Percentiles rank a stretch among this genome's conserved stretches.
These are phyloP conservation scores for Phytophthora kernoviae DNA, from an alignment of 352 stramenopile genomes.

Conservation along the genomic window DNA sequence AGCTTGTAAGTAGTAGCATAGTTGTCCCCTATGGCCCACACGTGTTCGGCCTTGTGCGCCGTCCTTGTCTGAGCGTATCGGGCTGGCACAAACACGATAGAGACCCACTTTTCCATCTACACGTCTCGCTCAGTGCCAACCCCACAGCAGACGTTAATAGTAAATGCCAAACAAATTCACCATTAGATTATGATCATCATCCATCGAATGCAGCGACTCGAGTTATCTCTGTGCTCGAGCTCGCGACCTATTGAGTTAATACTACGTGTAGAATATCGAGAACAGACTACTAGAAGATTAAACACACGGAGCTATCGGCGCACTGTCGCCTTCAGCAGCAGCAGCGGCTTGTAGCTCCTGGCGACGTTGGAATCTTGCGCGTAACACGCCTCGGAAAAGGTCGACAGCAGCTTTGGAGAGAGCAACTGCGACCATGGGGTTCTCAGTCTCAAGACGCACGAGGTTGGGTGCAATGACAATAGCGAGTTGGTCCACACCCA, in stretches of 20 bases:
- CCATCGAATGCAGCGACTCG: slow-evolving; percentile 17
- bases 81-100: slow-evolving; percentile 1
- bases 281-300: slow-evolving; percentile 16
- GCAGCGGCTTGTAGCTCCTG: slow-evolving; percentile 24
- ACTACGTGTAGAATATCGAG: slow-evolving; percentile 24
- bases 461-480: slow-evolving; percentile 92
- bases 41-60: slow-evolving; percentile 6
- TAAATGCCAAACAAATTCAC: slow-evolving; percentile 23
- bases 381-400: slow-evolving; percentile 64
- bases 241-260: slow-evolving; percentile 16
- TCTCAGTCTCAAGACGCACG: slow-evolving; percentile 83
- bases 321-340: slow-evolving; percentile 5
- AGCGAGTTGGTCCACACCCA: slow-evolving; percentile 90
- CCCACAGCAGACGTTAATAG: not conserved
- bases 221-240: slow-evolving; percentile 7
- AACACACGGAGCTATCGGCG: slow-evolving; percentile 13
- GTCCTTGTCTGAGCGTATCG: not conserved
- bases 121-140: slow-evolving; percentile 3
- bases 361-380: slow-evolving; percentile 36
- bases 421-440: slow-evolving; percentile 85
- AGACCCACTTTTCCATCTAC: not conserved
- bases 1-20: slow-evolving; percentile 39
- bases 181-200: slow-evolving; percentile 35
- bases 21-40: slow-evolving; percentile 10
- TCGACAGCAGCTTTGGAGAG: slow-evolving; percentile 88